Evolutionary conservation across 805 yeast genomes (phyloP), one percentile per base, ranked within the genome.

Genomic region (Saccharomycopsis schoenii): DNA sequence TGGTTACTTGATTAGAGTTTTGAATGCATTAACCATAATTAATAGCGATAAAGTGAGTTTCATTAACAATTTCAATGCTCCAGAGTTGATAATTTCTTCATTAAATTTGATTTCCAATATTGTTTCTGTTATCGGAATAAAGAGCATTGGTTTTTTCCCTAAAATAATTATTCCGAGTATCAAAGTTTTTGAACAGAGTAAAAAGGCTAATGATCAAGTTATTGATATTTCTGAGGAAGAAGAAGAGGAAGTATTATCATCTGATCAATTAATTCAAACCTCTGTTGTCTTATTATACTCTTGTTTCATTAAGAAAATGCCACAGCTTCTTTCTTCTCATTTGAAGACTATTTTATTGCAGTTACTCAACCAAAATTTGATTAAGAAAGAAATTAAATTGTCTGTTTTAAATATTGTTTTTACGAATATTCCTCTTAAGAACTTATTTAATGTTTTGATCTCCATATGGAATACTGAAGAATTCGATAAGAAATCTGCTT

Each of bases 81-180:
- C 85, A 12, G 96, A 88, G 66, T 72, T 89, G 8, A 76, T 84
- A 37, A 81, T 94, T 41, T 81, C 97, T 0, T 82, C 97, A 0
- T 77, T 90, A 61, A 82, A 85, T 66, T 84, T 86, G 62, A 81
- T 89, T 64, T 83, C 89, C 61, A 83, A 84, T 66, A 74, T 90
- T 60, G 81, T 89, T 60, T 82, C 84, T 58, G 80, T 84, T 25
- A 72, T 92, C 55, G 99, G 99, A 59, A 92, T 96, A 19, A 88
- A 90, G 69, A 79, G 86, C 64, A 86, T 94, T 69, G 92, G 96
- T 6, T 82, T 79, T 68, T 88, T 91, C 77, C 89, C 97, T 39
- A 86, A 85, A 71, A 85, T 92, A 69, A 82, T 94, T 64, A 89
- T 91, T 15, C 89, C 90, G 14, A 76, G 88, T 11, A 77, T 90